These are phyloP conservation scores for Strobilomyces echinocephalus DNA, from an alignment of 768 basidiomycete species.

Conservation along the genomic window DNA sequence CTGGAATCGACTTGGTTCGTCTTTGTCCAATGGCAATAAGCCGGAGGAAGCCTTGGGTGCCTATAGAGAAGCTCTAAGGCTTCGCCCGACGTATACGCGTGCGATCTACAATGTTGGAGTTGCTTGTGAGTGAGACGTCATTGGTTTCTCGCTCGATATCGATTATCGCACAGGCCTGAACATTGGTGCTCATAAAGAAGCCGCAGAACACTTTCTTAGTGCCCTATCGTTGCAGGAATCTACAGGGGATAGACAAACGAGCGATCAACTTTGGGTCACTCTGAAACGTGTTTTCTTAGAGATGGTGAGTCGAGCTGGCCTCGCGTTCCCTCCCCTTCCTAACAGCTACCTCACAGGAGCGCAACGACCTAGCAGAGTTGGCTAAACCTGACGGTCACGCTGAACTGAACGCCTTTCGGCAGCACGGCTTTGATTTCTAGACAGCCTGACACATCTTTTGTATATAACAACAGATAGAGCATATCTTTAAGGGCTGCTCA, in stretches of 20 bases:
- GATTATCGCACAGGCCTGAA: constrained; percentile 67
- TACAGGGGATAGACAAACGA: constrained; percentile 60
- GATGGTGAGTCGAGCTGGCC: constrained; percentile 50
- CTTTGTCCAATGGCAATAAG: constrained; percentile 87
- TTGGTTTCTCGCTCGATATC: constrained; percentile 2
- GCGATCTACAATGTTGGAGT: constrained; percentile 98
- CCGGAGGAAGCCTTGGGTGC: constrained; percentile 91
- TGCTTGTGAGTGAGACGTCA: constrained; percentile 64
- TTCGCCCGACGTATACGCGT: constrained; percentile 93
- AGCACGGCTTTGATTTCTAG: constrained; percentile 88
- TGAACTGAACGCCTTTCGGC: constrained; percentile 68
- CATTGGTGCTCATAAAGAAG: constrained; percentile 92
- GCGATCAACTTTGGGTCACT: constrained; percentile 87
- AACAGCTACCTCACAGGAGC: constrained; percentile 46
- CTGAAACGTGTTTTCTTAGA: constrained; percentile 73
- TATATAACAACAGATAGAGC: not conserved
- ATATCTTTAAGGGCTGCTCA: too few relatives aligned
- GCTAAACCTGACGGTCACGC: constrained; percentile 59
- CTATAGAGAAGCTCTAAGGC: constrained; percentile 83
- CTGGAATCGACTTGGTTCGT: constrained; percentile 95
- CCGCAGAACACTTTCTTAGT: constrained; percentile 91
- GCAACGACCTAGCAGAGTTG: constrained; percentile 74
- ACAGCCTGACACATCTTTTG: not conserved
- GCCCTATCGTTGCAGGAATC: constrained; percentile 77
- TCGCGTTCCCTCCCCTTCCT: not conserved